phyloP scores from a whole-genome alignment of 2,329 filamentous ascomycete species.

The Penicillium sp. region DNA sequence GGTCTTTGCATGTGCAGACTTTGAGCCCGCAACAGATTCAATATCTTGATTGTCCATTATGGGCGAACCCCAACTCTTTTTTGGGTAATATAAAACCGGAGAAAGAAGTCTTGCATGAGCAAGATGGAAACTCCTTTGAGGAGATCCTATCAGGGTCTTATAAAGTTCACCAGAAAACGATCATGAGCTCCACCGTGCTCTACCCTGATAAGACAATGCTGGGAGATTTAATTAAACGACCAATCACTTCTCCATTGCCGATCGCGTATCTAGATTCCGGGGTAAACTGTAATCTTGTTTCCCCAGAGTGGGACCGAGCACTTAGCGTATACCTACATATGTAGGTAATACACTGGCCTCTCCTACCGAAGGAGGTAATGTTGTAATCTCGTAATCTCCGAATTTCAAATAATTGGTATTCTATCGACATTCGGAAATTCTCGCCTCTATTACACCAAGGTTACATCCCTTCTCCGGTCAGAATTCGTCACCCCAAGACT shows the following conservation, averaged over 20 bases:
- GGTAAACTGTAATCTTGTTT: background rate
- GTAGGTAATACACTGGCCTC: background rate
- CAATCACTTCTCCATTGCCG: background rate
- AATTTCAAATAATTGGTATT: background rate
- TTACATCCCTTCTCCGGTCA: background rate
- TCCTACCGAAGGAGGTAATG: background rate
- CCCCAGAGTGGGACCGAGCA: background rate
- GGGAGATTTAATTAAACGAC: background rate
- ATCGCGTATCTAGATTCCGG: background rate
- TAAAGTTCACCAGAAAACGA: no score
- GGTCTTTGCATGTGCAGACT: background rate
- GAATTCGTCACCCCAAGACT: background rate
- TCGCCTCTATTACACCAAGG: background rate
- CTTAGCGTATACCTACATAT: background rate
- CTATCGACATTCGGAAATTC: no score
- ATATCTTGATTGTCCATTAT: background rate
- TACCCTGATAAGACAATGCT: background rate
- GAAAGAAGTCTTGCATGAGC: background rate
- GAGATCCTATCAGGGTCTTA: background rate
- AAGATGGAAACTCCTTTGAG: background rate
- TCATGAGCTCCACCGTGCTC: background rate
- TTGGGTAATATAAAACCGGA: background rate
- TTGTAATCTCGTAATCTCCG: background rate
- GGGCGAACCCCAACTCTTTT: background rate
- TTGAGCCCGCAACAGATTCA: background rate